Evolutionary conservation across 345 rosid species (phyloP), one percentile per base, ranked within the genome.

Genomic region (Hypericum perforatum): DNA sequence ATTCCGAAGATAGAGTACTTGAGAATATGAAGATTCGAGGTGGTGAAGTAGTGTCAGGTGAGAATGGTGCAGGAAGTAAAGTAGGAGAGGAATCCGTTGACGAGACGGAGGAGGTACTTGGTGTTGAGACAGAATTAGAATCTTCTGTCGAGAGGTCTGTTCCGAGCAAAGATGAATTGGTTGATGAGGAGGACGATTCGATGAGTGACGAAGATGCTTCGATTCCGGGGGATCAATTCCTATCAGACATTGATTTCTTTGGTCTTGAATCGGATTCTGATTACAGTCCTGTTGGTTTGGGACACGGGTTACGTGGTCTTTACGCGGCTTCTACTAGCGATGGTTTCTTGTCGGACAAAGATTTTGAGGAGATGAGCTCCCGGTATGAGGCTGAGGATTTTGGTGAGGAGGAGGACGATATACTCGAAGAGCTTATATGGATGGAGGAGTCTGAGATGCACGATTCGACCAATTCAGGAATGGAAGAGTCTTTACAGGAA

Each of bases 261-360:
- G 5, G 32, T 22, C 32, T 55, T 39, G 74, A 53, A 63, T 49
- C 62, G 6, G 76, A 76, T 54, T 68, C 78, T 14, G 85, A 79
- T 49, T 64, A 75, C 5, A 80, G 73, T 55, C 80, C 85, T 0
- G 70, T 74, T 39, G 54, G 73, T 69, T 82, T 89, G 12, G 80
- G 81, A 68, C 74, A 69, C 41, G 82, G 72, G 46, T 49, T 54
- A 60, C 42, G 43, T 58, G 47, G 85, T 66, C 75, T 61, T 13
- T 64, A 63, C 29, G 45, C 65, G 9, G 75, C 70, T 56, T 71
- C 81, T 47, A 65, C 49, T n/a, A 65, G 75, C 10, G 77, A 76
- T 41, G 80, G 73, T 39, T 82, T 82, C 58, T 65, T 80, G 13
- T 77, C 90, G 0, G 89, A 84, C 51, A 65, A 49, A 9, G 86